Percentiles rank a stretch among this genome's conserved stretches.
Conservation (phyloP, 805 yeast genomes). For the Candida sonorensis region DNA sequence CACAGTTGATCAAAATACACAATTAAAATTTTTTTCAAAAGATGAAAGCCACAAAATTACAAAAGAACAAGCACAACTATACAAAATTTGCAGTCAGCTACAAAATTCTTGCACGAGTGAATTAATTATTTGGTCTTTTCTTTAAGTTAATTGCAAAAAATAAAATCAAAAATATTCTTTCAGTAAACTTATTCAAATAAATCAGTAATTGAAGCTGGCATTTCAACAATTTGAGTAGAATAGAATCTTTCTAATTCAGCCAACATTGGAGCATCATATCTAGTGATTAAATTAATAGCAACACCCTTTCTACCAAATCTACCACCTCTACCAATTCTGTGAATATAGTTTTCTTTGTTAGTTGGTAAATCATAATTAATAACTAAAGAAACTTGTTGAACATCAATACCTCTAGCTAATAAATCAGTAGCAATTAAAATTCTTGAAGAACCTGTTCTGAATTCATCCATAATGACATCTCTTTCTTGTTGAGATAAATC, state of each 20-base stretch:
- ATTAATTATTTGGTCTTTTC: too few relatives aligned
- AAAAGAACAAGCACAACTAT: too few relatives aligned
- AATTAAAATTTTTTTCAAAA: too few relatives aligned
- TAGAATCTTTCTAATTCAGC: slow-evolving; percentile 71
- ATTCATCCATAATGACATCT: slow-evolving; percentile 91
- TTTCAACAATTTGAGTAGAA: slow-evolving; percentile 66
- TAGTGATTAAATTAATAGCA: slow-evolving; percentile 89
- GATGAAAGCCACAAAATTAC: too few relatives aligned
- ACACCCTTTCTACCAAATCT: slow-evolving; percentile 98
- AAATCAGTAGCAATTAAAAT: slow-evolving; percentile 94
- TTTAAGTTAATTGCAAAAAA: neutral
- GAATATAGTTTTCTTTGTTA: slow-evolving; percentile 92
- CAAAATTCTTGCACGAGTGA: too few relatives aligned
- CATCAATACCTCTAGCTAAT: slow-evolving; percentile 98
- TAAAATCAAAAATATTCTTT: neutral
- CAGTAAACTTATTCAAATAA: slow-evolving; percentile 20
- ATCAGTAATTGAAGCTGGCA: slow-evolving; percentile 70
- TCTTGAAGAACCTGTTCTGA: slow-evolving; percentile 88
- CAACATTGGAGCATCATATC: slow-evolving; percentile 66
- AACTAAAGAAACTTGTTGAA: slow-evolving; percentile 93
- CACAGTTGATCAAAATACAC: too few relatives aligned
- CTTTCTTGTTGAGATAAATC: slow-evolving; percentile 95
- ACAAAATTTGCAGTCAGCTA: too few relatives aligned
- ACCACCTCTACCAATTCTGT: slow-evolving; percentile 97
- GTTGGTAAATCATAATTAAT: slow-evolving; percentile 92